These are phyloP conservation scores for sorghum (Sorghum bicolor) DNA, from an alignment of 176 grass and related monocot genomes.

Conservation along the genomic window Sorghum_bicolor_NCBIv3 NC_012872.2:8666501-8667000, in stretches of 20 bases:
- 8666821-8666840: conserved; percentile 59
- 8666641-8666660: conserved; percentile 79
- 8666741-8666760: conserved; percentile 80
- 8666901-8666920: conserved; percentile 57
- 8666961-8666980: conserved; percentile 87
- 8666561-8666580: conserved; percentile 62
- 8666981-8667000: conserved; percentile 67
- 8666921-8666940: conserved; percentile 57
- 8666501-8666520: conserved; percentile 8
- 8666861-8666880: conserved; percentile 74
- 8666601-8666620: conserved; percentile 79
- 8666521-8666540: conserved; percentile 76
- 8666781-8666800: conserved; percentile 61
- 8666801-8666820: conserved; percentile 54
- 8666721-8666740: conserved; percentile 72
- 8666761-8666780: conserved; percentile 74
- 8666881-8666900: conserved; percentile 72
- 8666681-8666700: conserved; percentile 66
- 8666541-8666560: conserved; percentile 73
- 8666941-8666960: conserved; percentile 84
- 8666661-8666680: conserved; percentile 66
- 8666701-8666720: conserved; percentile 73
- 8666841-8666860: conserved; percentile 76
- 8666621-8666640: conserved; percentile 75
- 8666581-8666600: conserved; percentile 65